These are phyloP conservation scores for Silene vulgaris DNA, from an alignment of 179 eudicot species.

Conservation along the genomic window DNA sequence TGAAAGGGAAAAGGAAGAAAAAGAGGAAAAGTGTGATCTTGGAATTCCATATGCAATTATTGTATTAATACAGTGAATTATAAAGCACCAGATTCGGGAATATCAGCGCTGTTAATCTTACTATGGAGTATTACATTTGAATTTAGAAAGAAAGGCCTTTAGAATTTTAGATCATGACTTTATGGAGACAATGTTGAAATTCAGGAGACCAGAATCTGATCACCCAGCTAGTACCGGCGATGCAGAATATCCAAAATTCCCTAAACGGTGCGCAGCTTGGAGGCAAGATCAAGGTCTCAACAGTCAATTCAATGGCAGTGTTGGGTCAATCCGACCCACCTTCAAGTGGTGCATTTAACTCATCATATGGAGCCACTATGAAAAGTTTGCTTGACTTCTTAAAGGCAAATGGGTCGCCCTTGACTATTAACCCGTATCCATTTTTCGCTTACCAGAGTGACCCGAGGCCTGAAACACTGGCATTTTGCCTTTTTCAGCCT, in stretches of 20 bases:
- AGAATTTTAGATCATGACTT: slow-evolving; percentile 9
- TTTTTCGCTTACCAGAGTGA: slow-evolving; percentile 85
- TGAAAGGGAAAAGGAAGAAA: slow-evolving; percentile 7
- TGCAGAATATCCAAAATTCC: slow-evolving; percentile 70
- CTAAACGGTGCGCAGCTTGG: slow-evolving; percentile 49
- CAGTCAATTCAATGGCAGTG: slow-evolving; percentile 83
- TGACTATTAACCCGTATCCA: slow-evolving; percentile 84
- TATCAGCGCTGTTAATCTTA: not conserved
- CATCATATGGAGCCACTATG: slow-evolving; percentile 48
- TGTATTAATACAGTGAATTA: not conserved
- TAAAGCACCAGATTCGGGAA: not conserved
- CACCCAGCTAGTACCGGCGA: slow-evolving; percentile 61
- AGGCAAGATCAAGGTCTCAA: slow-evolving; percentile 78
- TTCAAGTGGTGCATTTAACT: slow-evolving; percentile 64
- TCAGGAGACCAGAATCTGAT: slow-evolving; percentile 56
- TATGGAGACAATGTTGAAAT: slow-evolving; percentile 12
- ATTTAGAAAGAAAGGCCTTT: not conserved
- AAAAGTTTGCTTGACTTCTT: slow-evolving; percentile 59
- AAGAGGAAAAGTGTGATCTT: slow-evolving; percentile 18
- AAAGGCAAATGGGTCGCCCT: slow-evolving; percentile 58
- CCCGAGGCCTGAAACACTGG: slow-evolving; percentile 78
- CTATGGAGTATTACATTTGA: not conserved
- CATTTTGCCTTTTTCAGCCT: slow-evolving; percentile 83
- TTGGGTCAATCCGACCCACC: slow-evolving; percentile 83
- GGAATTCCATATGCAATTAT: slow-evolving; percentile 13